A percentile compares a stretch with the other conserved stretches of the same genome.
These are phyloP conservation scores for Blastosporella zonata DNA, from an alignment of 1,284 basidiomycete genomes.

Conservation along the genomic window DNA sequence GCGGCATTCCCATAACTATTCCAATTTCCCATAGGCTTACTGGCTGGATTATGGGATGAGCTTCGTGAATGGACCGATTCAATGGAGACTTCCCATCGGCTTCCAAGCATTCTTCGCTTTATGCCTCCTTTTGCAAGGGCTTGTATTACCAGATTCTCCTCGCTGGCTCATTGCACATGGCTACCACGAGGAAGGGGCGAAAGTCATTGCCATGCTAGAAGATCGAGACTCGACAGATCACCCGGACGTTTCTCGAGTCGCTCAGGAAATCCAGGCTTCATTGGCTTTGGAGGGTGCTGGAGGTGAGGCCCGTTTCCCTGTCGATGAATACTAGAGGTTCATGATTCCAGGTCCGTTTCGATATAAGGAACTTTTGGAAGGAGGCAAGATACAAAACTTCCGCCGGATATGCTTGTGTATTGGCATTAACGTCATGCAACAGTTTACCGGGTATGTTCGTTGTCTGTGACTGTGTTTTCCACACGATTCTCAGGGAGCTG, in stretches of 20 bases:
- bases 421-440: slow-evolving; percentile 42
- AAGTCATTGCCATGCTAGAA: slow-evolving; percentile 39
- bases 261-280: slow-evolving; percentile 37
- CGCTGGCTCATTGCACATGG: slow-evolving; percentile 45
- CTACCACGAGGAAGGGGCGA: slow-evolving; percentile 33
- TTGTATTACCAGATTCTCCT: slow-evolving; percentile 40
- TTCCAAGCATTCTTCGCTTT: slow-evolving; percentile 44
- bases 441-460: slow-evolving; percentile 35
- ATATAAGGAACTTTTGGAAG: slow-evolving; percentile 38
- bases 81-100: slow-evolving; percentile 45
- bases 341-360: slow-evolving; percentile 30
- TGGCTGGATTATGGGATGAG: slow-evolving; percentile 48
- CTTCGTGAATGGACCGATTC: slow-evolving; percentile 33
- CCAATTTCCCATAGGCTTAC: slow-evolving; percentile 30
- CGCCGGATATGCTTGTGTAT: slow-evolving; percentile 37
- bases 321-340: too few species aligned
- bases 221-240: slow-evolving; percentile 31
- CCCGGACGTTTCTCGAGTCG: slow-evolving; percentile 33
- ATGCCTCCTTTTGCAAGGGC: slow-evolving; percentile 35
- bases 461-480: neutral
- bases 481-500: neutral
- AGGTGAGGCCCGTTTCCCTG: too few species aligned
- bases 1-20: neutral
- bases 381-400: slow-evolving; percentile 41
- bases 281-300: slow-evolving; percentile 39